Percentiles rank a stretch among this genome's conserved stretches.
Conservation (phyloP, 495 filamentous ascomycete genomes). For the Trichoderma gamsii region DNA sequence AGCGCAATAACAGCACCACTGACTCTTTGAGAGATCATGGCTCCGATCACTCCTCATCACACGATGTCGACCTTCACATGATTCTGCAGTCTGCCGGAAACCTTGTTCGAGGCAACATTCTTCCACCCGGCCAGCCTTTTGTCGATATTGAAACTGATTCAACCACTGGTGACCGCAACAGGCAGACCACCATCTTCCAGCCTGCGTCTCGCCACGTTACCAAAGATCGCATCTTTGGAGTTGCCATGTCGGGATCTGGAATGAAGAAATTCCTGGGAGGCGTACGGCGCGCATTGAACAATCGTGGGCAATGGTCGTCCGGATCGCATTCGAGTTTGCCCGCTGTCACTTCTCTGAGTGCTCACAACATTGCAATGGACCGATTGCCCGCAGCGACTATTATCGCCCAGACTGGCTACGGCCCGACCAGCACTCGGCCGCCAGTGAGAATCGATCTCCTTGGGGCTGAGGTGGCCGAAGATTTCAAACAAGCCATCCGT, state of each 20-base stretch:
- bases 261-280: conserved; percentile 83
- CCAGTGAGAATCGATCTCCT: conserved; percentile 66
- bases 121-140: conserved; percentile 69
- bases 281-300: conserved; percentile 81
- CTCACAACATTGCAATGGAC: neutral
- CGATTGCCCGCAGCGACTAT: conserved; percentile 48
- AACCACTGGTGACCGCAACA: conserved; percentile 32
- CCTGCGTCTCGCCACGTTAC: conserved; percentile 28
- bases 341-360: neutral
- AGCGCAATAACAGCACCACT: conserved; percentile 56
- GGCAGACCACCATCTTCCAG: conserved; percentile 47
- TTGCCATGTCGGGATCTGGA: conserved; percentile 53
- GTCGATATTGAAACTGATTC: conserved; percentile 62
- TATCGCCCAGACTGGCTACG: conserved; percentile 46
- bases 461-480: conserved; percentile 67
- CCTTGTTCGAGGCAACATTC: conserved; percentile 74
- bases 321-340: neutral
- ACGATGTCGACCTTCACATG: conserved; percentile 52
- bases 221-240: conserved; percentile 39
- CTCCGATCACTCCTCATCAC: conserved; percentile 42
- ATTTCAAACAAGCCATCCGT: conserved; percentile 61
- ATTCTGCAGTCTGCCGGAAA: conserved; percentile 69
- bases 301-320: conserved; percentile 46
- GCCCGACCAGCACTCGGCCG: conserved; percentile 35
- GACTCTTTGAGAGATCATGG: conserved; percentile 79